Conservation (phyloP, 2,329 filamentous ascomycete species). For the Aureobasidium pullulans region DNA sequence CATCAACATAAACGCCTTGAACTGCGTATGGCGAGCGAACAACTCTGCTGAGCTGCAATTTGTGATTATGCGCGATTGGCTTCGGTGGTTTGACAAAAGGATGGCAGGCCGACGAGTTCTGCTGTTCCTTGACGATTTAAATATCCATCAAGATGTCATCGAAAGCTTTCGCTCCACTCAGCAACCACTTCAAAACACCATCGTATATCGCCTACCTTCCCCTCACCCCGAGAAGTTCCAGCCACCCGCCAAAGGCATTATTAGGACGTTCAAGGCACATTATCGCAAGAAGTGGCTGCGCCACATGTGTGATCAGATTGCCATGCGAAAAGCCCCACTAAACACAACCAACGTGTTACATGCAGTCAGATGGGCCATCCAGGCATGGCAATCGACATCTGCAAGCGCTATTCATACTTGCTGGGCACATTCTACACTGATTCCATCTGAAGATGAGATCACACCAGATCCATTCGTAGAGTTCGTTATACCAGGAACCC, state of each 20-base stretch:
- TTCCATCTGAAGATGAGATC: not conserved
- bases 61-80: not conserved
- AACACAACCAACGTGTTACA: constrained; percentile 12
- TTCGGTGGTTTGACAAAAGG: not conserved
- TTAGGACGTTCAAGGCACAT: constrained; percentile 9
- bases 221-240: not conserved
- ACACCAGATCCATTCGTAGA: not conserved
- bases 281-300: constrained; percentile 10
- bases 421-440: constrained; percentile 1
- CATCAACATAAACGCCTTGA: not conserved
- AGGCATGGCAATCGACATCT: constrained; percentile 7
- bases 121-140: not conserved
- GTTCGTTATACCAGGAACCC: not conserved
- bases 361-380: constrained; percentile 11
- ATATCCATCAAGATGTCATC: not conserved
- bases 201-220: constrained; percentile 6
- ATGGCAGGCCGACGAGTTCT: not conserved
- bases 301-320: not conserved
- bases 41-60: not conserved
- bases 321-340: not conserved
- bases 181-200: constrained; percentile 4
- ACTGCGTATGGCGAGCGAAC: not conserved
- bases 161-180: not conserved
- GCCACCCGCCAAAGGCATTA: constrained; percentile 13
- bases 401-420: constrained; percentile 1